Base-by-base conservation (phyloP, 2,329 filamentous ascomycete genomes). In the Colletotrichum cuscutae region DNA sequence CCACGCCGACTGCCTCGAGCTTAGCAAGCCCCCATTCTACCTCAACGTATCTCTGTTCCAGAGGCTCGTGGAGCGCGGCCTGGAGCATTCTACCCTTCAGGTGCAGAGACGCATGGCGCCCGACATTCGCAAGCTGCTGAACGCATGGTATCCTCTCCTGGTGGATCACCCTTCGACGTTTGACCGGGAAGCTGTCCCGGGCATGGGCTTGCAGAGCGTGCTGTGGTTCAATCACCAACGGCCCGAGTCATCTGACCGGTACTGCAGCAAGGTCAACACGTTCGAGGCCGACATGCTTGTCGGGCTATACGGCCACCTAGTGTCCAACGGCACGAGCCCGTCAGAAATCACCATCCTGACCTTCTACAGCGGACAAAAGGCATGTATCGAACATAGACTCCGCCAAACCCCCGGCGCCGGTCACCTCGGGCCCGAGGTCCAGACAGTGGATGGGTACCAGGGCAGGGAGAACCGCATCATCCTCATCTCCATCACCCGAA, bases 401-500 rank as follows among this genome's bases (percentile, higher is more conserved):
- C 80, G 82, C 12, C 64, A 22, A 19, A 59, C 32, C 19, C 26
- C 26, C 8, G 46, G 26, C n/a, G 6, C 8, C n/a, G 15, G 19
- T 13, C 8, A 15, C 65, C 65, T 82, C 52, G 49, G 11, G 59
- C 68, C 53, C 74, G 57, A 78, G 88, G 49, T 82, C 77, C 78
- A 72, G 35, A 98, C 95, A 0, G 94, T 98, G 0, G 95, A 98
- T 78, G 94, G 93, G 0, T 98, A 96, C 78, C 95, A 98, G 80
- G 95, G 95, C 13, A 95, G 98, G 77, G 95, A 98, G 79, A 98
- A 97, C 74, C 93, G 95, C 28, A 86, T 98, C 9, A 87, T 98
- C 11, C 80, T 98, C 2, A 84, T 98, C 0, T 97, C 95, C 0
- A 84, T 97, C 0, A 95, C 97, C 3, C 89, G 95, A 56, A 95